Evolutionary conservation across 192 early-diverging fungal species (phyloP).

Genomic region (Backusella sp.): DNA sequence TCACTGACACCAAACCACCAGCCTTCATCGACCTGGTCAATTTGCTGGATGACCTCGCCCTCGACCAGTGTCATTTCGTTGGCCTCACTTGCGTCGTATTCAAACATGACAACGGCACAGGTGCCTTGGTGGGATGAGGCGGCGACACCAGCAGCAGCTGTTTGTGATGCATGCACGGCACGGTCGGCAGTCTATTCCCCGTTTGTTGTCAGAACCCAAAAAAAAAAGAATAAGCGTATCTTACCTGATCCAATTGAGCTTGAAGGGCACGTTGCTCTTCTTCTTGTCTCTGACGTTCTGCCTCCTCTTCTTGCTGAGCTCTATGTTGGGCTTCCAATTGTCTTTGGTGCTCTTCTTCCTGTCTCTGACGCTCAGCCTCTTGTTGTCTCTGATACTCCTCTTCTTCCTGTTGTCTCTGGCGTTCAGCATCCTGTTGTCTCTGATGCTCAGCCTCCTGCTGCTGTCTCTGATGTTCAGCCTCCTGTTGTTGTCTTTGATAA

Average conservation of each 20-base stretch:
- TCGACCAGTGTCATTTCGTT: slow-evolving; percentile 87
- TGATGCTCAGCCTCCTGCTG: slow-evolving; percentile 27
- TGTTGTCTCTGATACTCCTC: slow-evolving; percentile 17
- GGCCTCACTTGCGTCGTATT: slow-evolving; percentile 74
- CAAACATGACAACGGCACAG: slow-evolving; percentile 71
- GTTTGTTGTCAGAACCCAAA: not conserved
- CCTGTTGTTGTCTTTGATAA: slow-evolving; percentile 26
- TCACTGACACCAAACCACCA: slow-evolving; percentile 90
- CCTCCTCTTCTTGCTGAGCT: slow-evolving; percentile 40
- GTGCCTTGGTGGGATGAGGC: slow-evolving; percentile 21
- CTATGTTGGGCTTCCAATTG: slow-evolving; percentile 32
- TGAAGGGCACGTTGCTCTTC: slow-evolving; percentile 21
- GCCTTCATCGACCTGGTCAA: slow-evolving; percentile 83
- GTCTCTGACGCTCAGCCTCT: slow-evolving; percentile 20
- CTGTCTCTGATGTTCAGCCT: slow-evolving; percentile 32
- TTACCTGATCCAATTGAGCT: slow-evolving; percentile 14
- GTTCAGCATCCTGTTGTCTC: slow-evolving; percentile 40
- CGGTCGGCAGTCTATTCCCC: slow-evolving; percentile 7
- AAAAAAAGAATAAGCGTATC: too few species aligned
- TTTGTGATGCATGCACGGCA: slow-evolving; percentile 20
- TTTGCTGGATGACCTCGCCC: slow-evolving; percentile 75
- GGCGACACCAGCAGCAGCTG: slow-evolving; percentile 27
- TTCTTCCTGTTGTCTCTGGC: slow-evolving; percentile 34
- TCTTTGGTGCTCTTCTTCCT: slow-evolving; percentile 28
- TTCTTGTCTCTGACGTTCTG: slow-evolving; percentile 31